Percentiles rank a stretch among this genome's conserved stretches.
Evolutionary conservation across 805 yeast species (phyloP).

Genomic region (Pichia insulana): DNA sequence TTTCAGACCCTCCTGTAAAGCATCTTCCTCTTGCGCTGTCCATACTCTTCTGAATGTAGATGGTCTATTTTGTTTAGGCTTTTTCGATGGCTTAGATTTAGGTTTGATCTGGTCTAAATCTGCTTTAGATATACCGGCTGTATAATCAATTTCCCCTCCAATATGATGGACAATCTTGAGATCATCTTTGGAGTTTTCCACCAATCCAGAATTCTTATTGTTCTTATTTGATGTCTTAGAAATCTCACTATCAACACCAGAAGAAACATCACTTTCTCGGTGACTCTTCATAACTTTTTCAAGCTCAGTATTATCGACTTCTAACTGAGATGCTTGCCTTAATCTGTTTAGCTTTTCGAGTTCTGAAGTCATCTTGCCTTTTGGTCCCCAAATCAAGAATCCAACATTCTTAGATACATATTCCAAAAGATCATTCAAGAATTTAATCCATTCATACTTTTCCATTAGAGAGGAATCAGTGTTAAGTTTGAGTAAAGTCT

Average conservation of each 20-base stretch:
- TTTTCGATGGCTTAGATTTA: constrained; percentile 7
- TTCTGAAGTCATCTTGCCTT: constrained; percentile 25
- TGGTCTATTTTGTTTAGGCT: constrained; percentile 21
- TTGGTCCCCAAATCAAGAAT: constrained; percentile 58
- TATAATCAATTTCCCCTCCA: background rate
- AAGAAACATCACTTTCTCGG: background rate
- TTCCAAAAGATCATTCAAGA: constrained; percentile 69
- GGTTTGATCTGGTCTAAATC: background rate
- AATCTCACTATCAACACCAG: background rate
- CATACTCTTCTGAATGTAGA: constrained; percentile 55
- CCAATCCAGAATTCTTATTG: background rate
- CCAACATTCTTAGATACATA: constrained; percentile 72
- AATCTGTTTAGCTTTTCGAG: constrained; percentile 10
- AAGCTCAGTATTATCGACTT: constrained; percentile 8
- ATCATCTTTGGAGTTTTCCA: too few species aligned
- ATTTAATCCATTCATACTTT: constrained; percentile 80
- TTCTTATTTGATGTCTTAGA: background rate
- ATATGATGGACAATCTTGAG: too few species aligned
- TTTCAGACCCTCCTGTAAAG: constrained; percentile 71
- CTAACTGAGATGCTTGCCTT: constrained; percentile 1
- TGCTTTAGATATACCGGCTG: background rate
- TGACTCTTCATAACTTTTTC: background rate
- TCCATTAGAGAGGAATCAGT: constrained; percentile 48
- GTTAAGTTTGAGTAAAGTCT: constrained; percentile 40
- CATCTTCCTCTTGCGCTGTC: constrained; percentile 84